phyloP scores from a whole-genome alignment of 257 asterid genomes.

The Solanum neorickii region DNA sequence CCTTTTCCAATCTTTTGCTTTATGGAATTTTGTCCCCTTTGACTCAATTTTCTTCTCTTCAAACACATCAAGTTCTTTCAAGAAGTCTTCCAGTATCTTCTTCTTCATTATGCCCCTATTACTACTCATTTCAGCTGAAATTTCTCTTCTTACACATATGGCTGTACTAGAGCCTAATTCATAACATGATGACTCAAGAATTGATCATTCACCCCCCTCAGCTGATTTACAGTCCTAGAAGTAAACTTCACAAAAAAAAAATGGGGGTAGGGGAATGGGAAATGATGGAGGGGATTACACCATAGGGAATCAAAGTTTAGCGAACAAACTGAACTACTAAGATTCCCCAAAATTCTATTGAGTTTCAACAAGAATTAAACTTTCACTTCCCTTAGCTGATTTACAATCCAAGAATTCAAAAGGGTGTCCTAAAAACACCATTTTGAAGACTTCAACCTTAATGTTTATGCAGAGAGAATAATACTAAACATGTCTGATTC shows the following conservation, averaged over 20 bases:
- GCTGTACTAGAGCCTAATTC: background rate
- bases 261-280: background rate
- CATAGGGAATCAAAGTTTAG: background rate
- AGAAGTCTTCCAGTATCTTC: constrained; percentile 21
- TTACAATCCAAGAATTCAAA: background rate
- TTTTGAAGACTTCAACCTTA: constrained; percentile 23
- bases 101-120: constrained; percentile 1
- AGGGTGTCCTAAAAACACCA: constrained; percentile 15
- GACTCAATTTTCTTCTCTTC: background rate
- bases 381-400: background rate
- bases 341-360: background rate
- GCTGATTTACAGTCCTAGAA: background rate
- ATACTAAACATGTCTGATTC: background rate
- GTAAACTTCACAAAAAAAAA: background rate
- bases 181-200: background rate
- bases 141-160: background rate
- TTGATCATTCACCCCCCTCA: background rate
- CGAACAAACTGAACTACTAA: background rate
- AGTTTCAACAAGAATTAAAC: background rate
- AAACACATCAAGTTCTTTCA: background rate
- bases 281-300: background rate
- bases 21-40: constrained; percentile 19
- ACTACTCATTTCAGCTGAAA: background rate
- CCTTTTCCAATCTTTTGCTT: constrained; percentile 71
- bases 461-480: background rate